Percentiles rank a stretch among this genome's conserved stretches.
Conservation (phyloP, 495 filamentous ascomycete species). For the Chaetomidium leptoderma region DNA sequence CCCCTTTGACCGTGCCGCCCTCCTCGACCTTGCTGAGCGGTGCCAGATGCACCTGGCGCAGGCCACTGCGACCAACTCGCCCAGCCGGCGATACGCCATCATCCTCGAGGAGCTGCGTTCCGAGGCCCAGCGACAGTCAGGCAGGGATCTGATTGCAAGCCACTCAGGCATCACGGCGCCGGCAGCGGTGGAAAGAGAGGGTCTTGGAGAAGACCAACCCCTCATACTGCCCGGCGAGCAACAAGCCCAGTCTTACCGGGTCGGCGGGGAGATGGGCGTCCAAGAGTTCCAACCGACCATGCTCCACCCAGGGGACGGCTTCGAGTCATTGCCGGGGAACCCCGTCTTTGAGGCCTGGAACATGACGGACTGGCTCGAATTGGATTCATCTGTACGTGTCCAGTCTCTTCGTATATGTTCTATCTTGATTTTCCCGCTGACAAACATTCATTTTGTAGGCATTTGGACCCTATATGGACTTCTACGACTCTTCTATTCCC, state of each 20-base stretch:
- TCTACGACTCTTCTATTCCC: background rate
- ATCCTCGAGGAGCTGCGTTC: slow-evolving; percentile 2
- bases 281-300: background rate
- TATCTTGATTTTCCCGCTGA: background rate
- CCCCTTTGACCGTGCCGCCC: background rate
- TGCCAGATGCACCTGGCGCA: background rate
- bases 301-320: background rate
- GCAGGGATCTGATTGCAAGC: too few relatives aligned
- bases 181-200: too few relatives aligned
- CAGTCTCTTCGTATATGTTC: background rate
- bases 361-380: background rate
- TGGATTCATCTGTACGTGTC: background rate
- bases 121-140: background rate
- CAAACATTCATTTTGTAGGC: background rate
- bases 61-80: background rate
- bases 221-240: background rate
- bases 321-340: background rate
- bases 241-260: background rate
- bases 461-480: background rate
- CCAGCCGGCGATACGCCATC: background rate
- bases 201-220: too few relatives aligned
- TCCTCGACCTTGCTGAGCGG: background rate
- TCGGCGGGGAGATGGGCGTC: background rate
- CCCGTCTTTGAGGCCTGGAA: slow-evolving; percentile 1
- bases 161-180: too few relatives aligned